Conservation (phyloP, 2,329 filamentous ascomycete genomes). For the Dothistroma septosporum region DNA sequence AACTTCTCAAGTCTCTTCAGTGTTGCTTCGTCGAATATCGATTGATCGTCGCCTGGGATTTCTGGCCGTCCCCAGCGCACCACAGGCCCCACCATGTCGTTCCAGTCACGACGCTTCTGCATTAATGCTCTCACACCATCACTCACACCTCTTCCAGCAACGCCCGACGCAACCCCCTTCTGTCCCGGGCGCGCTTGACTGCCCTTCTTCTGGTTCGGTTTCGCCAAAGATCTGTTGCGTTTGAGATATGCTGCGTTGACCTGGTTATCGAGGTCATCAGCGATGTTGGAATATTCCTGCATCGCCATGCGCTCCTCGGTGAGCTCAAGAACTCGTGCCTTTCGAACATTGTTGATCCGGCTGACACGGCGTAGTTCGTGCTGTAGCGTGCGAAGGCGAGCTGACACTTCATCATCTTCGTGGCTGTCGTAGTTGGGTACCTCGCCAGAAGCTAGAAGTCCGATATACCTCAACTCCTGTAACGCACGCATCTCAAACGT, state of each 20-base stretch:
- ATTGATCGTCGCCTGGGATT: slow-evolving; percentile 68
- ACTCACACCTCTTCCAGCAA: slow-evolving; percentile 74
- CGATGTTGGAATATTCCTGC: slow-evolving; percentile 94
- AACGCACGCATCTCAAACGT: slow-evolving; percentile 88
- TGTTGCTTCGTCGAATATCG: slow-evolving; percentile 68
- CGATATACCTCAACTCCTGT: slow-evolving; percentile 85
- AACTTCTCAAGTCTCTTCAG: slow-evolving; percentile 71
- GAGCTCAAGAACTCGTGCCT: slow-evolving; percentile 78
- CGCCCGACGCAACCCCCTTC: slow-evolving; percentile 64
- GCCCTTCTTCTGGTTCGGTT: slow-evolving; percentile 73
- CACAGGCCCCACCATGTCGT: slow-evolving; percentile 82
- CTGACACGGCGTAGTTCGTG: slow-evolving; percentile 75
- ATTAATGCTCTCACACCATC: slow-evolving; percentile 88
- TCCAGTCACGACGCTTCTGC: slow-evolving; percentile 86
- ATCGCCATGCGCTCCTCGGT: slow-evolving; percentile 90
- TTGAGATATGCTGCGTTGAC: slow-evolving; percentile 95
- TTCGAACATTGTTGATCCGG: slow-evolving; percentile 84
- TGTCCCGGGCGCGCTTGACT: slow-evolving; percentile 54
- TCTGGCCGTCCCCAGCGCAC: slow-evolving; percentile 78
- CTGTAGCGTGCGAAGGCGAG: slow-evolving; percentile 81
- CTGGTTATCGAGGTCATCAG: slow-evolving; percentile 92
- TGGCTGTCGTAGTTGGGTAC: slow-evolving; percentile 80
- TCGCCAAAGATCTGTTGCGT: slow-evolving; percentile 84
- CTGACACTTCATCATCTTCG: slow-evolving; percentile 90
- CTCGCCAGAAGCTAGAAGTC: slow-evolving; percentile 64